These are phyloP conservation scores for Pleomassaria siparia DNA, from an alignment of 2,329 filamentous ascomycete genomes.

Conservation along the genomic window DNA sequence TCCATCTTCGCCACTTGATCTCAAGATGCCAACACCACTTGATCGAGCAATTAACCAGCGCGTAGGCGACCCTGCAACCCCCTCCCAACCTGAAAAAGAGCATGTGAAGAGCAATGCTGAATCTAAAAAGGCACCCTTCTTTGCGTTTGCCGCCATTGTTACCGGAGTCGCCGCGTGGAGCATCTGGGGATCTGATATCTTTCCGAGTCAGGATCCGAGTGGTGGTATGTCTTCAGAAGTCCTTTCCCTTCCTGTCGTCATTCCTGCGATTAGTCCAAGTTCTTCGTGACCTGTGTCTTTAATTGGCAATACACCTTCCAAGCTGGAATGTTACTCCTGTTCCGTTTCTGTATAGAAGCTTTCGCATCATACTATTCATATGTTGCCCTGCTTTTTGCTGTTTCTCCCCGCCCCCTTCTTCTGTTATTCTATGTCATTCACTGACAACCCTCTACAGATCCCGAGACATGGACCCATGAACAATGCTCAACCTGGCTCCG, in stretches of 20 bases:
- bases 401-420: background rate
- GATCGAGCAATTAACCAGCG: conserved; percentile 50
- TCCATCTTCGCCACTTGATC: background rate
- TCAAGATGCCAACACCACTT: conserved; percentile 52
- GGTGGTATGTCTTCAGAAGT: conserved; percentile 64
- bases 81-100: background rate
- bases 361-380: no score
- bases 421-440: background rate
- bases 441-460: conserved; percentile 50
- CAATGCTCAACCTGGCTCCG: conserved; percentile 81
- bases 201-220: conserved; percentile 77
- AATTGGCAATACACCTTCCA: background rate
- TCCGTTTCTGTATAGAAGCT: no score
- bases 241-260: background rate
- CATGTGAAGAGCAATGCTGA: background rate
- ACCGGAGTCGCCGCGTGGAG: conserved; percentile 79
- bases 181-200: conserved; percentile 84
- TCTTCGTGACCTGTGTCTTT: background rate
- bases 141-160: conserved; percentile 73
- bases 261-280: background rate
- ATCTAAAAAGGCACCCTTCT: conserved; percentile 35
- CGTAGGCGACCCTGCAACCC: conserved; percentile 30
- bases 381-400: no score
- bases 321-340: no score
- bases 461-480: conserved; percentile 72